phyloP scores from a whole-genome alignment of 192 early-diverging fungal genomes.

The Coemansia sp. region DNA sequence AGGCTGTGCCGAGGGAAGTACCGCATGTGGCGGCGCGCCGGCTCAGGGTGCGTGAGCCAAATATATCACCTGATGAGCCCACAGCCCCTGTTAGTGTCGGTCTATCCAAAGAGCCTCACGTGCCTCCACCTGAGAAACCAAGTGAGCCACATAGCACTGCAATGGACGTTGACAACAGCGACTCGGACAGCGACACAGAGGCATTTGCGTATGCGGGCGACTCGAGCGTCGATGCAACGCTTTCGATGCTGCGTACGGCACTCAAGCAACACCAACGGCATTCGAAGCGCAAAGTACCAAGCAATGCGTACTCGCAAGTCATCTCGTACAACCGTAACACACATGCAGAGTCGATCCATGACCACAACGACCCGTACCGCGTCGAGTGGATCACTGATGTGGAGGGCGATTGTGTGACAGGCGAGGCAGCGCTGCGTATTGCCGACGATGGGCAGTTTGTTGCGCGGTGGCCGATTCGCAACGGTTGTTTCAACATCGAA shows the following conservation, averaged over 20 bases:
- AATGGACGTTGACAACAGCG: slow-evolving; percentile 11
- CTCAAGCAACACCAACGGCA: slow-evolving; percentile 76
- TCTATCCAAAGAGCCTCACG: too few relatives aligned
- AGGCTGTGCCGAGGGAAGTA: slow-evolving; percentile 72
- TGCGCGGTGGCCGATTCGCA: slow-evolving; percentile 73
- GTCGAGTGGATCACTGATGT: slow-evolving; percentile 76
- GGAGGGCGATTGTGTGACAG: slow-evolving; percentile 50
- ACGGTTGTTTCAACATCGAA: slow-evolving; percentile 72
- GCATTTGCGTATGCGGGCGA: slow-evolving; percentile 4
- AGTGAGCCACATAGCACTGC: background rate
- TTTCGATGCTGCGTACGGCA: slow-evolving; percentile 62
- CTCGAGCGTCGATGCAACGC: slow-evolving; percentile 26
- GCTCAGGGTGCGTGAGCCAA: slow-evolving; percentile 18
- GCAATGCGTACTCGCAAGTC: slow-evolving; percentile 74
- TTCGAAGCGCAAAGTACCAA: slow-evolving; percentile 74
- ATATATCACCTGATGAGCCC: background rate
- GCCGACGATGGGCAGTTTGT: slow-evolving; percentile 33
- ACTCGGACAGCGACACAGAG: slow-evolving; percentile 5
- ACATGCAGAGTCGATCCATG: slow-evolving; percentile 66
- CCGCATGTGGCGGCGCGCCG: slow-evolving; percentile 81
- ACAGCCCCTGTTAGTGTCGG: too few relatives aligned
- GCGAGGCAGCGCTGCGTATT: slow-evolving; percentile 36
- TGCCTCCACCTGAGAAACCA: too few relatives aligned
- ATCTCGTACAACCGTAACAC: slow-evolving; percentile 69
- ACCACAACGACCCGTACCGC: slow-evolving; percentile 90